phyloP scores from a whole-genome alignment of 2,329 filamentous ascomycete species.

The Aspergillus sp. region DNA sequence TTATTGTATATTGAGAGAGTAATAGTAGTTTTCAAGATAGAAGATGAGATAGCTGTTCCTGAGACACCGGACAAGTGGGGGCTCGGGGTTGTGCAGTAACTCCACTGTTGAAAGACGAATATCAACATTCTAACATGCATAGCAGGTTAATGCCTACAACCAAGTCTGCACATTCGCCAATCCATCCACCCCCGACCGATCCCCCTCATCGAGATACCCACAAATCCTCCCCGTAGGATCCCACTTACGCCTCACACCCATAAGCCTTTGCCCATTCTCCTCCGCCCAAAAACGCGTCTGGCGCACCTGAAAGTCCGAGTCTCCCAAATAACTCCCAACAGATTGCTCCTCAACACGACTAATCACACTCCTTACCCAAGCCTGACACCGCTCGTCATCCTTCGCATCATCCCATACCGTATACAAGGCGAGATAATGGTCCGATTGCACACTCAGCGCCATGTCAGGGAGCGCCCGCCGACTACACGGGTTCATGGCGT shows the following conservation, averaged over 20 bases:
- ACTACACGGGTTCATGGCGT: slow-evolving; percentile 52
- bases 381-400: slow-evolving; percentile 47
- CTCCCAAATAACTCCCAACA: slow-evolving; percentile 53
- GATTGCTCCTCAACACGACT: slow-evolving; percentile 39
- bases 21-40: too few relatives aligned
- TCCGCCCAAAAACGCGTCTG: slow-evolving; percentile 51
- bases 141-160: too few relatives aligned
- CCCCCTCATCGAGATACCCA: slow-evolving; percentile 43
- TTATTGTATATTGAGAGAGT: too few relatives aligned
- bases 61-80: too few relatives aligned
- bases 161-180: neutral
- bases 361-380: slow-evolving; percentile 49
- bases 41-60: too few relatives aligned
- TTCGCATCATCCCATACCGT: slow-evolving; percentile 49
- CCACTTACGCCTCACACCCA: slow-evolving; percentile 34
- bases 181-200: neutral
- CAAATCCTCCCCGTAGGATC: slow-evolving; percentile 29
- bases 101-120: too few relatives aligned
- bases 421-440: slow-evolving; percentile 59
- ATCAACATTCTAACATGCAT: too few relatives aligned
- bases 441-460: slow-evolving; percentile 56
- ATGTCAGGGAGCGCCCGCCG: slow-evolving; percentile 47
- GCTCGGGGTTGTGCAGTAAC: too few relatives aligned
- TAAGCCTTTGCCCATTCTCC: slow-evolving; percentile 43
- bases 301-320: slow-evolving; percentile 53